phyloP scores from a whole-genome alignment of 768 basidiomycete genomes.

The Russula virescens region DNA sequence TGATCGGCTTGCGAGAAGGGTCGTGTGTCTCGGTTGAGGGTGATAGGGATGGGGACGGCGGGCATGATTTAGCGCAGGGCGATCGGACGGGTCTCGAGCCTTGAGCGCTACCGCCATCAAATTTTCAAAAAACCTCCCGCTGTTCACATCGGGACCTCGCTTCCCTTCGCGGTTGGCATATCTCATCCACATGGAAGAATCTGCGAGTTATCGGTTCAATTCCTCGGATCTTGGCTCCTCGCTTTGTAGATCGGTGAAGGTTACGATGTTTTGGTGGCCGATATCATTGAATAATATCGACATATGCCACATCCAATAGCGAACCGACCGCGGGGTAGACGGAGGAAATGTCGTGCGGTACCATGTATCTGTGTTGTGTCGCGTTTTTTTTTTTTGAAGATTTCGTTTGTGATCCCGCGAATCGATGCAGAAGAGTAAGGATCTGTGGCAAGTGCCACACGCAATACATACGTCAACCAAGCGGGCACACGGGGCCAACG shows the following conservation, averaged over 20 bases:
- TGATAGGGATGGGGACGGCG: neutral
- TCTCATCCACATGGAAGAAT: neutral
- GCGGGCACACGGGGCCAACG: neutral
- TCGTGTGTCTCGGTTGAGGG: neutral
- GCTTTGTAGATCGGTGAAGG: neutral
- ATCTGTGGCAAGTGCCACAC: neutral
- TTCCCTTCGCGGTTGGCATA: neutral
- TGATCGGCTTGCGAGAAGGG: constrained; percentile 11
- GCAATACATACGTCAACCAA: neutral
- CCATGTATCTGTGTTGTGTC: neutral
- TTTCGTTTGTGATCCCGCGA: no score
- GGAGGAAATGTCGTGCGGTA: neutral
- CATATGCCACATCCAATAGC: neutral
- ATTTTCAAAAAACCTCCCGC: neutral
- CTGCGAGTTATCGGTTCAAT: neutral
- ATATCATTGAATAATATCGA: neutral
- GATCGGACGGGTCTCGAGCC: constrained; percentile 1
- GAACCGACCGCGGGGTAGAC: neutral
- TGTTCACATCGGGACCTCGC: neutral
- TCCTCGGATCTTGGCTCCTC: neutral
- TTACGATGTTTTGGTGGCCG: neutral
- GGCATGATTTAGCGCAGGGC: no score
- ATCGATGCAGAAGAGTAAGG: no score
- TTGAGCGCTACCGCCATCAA: neutral
- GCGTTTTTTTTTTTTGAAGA: neutral